Percentiles rank a stretch among this genome's conserved stretches.
Evolutionary conservation across 768 basidiomycete species (phyloP).

Genomic region (Favolaschia claudopus): DNA sequence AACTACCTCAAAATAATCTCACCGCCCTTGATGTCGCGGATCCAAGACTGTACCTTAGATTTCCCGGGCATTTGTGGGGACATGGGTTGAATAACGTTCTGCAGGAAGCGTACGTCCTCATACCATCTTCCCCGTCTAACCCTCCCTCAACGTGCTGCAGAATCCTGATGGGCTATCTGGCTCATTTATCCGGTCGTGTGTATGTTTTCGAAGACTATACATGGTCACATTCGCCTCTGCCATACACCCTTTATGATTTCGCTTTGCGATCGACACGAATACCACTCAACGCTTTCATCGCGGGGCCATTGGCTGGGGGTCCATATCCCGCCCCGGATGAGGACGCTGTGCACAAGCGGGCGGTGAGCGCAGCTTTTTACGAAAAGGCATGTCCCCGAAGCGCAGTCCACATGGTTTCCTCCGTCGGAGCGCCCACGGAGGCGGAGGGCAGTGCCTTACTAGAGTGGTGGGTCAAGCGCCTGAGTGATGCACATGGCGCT

Average conservation of each 20-base stretch:
- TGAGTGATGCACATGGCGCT: slow-evolving; percentile 41
- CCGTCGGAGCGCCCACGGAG: slow-evolving; percentile 42
- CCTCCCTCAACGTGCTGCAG: slow-evolving; percentile 31
- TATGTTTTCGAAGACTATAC: slow-evolving; percentile 71
- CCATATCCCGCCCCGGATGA: slow-evolving; percentile 35
- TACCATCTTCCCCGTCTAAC: not conserved
- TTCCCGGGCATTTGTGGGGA: slow-evolving; percentile 65
- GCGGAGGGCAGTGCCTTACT: slow-evolving; percentile 52
- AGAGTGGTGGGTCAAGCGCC: slow-evolving; percentile 55
- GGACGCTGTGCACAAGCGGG: slow-evolving; percentile 33
- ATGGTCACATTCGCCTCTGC: slow-evolving; percentile 63
- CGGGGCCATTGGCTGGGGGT: slow-evolving; percentile 63
- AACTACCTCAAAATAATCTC: slow-evolving; percentile 48
- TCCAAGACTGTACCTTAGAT: slow-evolving; percentile 49
- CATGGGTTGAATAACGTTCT: slow-evolving; percentile 69
- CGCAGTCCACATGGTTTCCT: slow-evolving; percentile 41
- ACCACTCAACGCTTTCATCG: slow-evolving; percentile 66
- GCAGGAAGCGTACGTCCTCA: slow-evolving; percentile 63
- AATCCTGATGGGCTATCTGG: slow-evolving; percentile 59
- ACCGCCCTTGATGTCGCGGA: slow-evolving; percentile 20
- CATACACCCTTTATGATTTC: slow-evolving; percentile 63
- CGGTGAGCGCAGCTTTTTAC: slow-evolving; percentile 60
- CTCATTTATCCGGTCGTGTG: slow-evolving; percentile 55
- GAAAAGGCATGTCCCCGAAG: slow-evolving; percentile 53
- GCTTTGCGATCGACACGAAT: slow-evolving; percentile 58